phyloP scores from a whole-genome alignment of 805 yeast species.

The Grigorovia yakushimaensis region DNA sequence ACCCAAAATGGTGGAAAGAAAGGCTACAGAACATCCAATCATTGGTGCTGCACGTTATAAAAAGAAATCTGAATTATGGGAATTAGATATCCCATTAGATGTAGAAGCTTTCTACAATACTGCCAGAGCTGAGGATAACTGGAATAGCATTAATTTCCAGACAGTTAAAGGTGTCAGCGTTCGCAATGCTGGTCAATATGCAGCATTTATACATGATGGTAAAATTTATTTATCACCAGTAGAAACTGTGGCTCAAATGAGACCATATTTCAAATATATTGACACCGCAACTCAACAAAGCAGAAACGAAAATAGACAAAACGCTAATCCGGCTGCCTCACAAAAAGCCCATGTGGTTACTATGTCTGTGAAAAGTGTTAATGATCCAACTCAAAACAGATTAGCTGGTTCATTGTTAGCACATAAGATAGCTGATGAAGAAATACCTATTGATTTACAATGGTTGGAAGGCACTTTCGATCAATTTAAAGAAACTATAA shows the following conservation, averaged over 20 bases:
- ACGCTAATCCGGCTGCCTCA: slow-evolving; percentile 26
- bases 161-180: slow-evolving; percentile 62
- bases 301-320: slow-evolving; percentile 35
- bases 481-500: slow-evolving; percentile 18
- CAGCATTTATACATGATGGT: slow-evolving; percentile 36
- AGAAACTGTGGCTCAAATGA: slow-evolving; percentile 59
- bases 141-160: slow-evolving; percentile 56
- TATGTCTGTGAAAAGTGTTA: slow-evolving; percentile 58
- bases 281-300: slow-evolving; percentile 46
- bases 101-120: slow-evolving; percentile 59
- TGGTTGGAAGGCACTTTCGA: slow-evolving; percentile 38
- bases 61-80: slow-evolving; percentile 52
- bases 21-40: slow-evolving; percentile 28
- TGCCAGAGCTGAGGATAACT: slow-evolving; percentile 44
- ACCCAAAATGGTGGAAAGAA: slow-evolving; percentile 19
- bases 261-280: slow-evolving; percentile 74
- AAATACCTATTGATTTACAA: slow-evolving; percentile 33
- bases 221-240: slow-evolving; percentile 58
- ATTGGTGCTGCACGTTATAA: slow-evolving; percentile 45
- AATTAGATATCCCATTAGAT: slow-evolving; percentile 68
- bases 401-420: slow-evolving; percentile 62
- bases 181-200: slow-evolving; percentile 42
- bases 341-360: slow-evolving; percentile 56
- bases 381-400: slow-evolving; percentile 48
- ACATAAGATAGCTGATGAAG: slow-evolving; percentile 56